Percentiles rank a stretch among this genome's conserved stretches.
These are phyloP conservation scores for Beauveria australis DNA, from an alignment of 2,329 filamentous ascomycete genomes.

Conservation along the genomic window DNA sequence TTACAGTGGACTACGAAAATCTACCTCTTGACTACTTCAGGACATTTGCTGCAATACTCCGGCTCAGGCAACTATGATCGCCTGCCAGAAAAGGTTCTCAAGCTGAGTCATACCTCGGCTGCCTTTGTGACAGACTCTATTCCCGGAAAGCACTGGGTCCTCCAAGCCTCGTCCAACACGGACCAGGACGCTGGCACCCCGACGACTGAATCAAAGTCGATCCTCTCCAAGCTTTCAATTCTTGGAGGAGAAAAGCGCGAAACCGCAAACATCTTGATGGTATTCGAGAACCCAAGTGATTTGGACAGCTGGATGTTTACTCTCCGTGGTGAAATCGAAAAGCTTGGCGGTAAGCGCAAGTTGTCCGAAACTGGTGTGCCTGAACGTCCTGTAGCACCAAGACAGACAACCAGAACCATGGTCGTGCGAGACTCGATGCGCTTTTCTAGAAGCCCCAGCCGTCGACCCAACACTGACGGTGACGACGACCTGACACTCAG, in stretches of 20 bases:
- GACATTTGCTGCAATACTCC: constrained; percentile 67
- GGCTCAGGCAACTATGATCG: constrained; percentile 63
- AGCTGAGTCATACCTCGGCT: constrained; percentile 64
- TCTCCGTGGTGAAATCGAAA: constrained; percentile 62
- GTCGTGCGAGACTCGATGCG: constrained; percentile 32
- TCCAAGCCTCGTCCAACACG: constrained; percentile 63
- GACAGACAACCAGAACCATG: neutral
- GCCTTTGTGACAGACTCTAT: constrained; percentile 76
- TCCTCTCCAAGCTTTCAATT: constrained; percentile 58
- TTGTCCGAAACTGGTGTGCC: constrained; percentile 51
- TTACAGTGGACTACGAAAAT: constrained; percentile 64
- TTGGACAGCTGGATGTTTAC: constrained; percentile 69
- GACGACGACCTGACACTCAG: constrained; percentile 18
- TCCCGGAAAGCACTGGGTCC: constrained; percentile 70
- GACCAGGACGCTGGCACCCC: constrained; percentile 45
- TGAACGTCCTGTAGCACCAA: constrained; percentile 19
- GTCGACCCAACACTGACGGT: constrained; percentile 9
- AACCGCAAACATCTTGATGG: constrained; percentile 59
- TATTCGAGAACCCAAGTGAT: constrained; percentile 63
- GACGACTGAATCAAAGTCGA: constrained; percentile 45
- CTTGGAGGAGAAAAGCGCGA: constrained; percentile 44
- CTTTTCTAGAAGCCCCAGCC: constrained; percentile 18
- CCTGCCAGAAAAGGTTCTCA: constrained; percentile 64
- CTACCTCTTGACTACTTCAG: constrained; percentile 62
- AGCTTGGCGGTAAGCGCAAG: constrained; percentile 57